These are phyloP conservation scores for Kluyveromyces wickerhamii DNA, from an alignment of 805 yeast species.

Conservation along the genomic window DNA sequence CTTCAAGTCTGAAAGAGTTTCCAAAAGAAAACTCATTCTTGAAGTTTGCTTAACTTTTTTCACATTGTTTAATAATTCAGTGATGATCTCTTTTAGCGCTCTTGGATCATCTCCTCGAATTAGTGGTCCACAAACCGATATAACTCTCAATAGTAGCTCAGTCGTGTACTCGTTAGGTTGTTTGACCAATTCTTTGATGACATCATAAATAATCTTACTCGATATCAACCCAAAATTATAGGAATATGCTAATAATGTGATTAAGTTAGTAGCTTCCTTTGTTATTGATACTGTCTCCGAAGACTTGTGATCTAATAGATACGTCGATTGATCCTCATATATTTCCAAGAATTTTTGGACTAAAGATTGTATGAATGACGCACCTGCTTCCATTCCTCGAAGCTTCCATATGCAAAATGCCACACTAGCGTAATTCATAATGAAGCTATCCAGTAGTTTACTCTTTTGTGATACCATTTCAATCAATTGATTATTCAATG, in stretches of 20 bases:
- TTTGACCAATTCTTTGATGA: constrained; percentile 46
- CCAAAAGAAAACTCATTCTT: constrained; percentile 76
- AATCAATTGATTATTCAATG: constrained; percentile 52
- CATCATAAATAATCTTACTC: constrained; percentile 67
- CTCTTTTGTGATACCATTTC: constrained; percentile 60
- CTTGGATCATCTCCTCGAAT: constrained; percentile 86
- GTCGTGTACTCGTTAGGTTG: constrained; percentile 64
- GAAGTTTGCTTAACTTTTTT: constrained; percentile 42
- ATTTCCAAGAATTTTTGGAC: constrained; percentile 59
- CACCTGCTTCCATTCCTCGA: constrained; percentile 88
- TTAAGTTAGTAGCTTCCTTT: constrained; percentile 55
- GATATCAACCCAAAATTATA: constrained; percentile 74
- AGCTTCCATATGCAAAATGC: constrained; percentile 65
- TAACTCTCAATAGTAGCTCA: constrained; percentile 63
- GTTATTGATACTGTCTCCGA: constrained; percentile 11
- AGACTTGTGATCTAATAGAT: neutral
- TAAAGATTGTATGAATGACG: constrained; percentile 66
- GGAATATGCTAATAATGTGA: constrained; percentile 67
- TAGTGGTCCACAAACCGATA: constrained; percentile 73
- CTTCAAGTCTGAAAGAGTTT: constrained; percentile 76
- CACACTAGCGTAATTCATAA: constrained; percentile 70
- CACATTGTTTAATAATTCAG: constrained; percentile 20
- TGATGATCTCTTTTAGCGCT: constrained; percentile 72
- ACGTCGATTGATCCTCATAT: constrained; percentile 21
- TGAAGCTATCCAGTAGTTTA: constrained; percentile 66